These are phyloP conservation scores for Lichtheimia hyalospora DNA, from an alignment of 371 early-diverging fungal species.

Conservation along the genomic window DNA sequence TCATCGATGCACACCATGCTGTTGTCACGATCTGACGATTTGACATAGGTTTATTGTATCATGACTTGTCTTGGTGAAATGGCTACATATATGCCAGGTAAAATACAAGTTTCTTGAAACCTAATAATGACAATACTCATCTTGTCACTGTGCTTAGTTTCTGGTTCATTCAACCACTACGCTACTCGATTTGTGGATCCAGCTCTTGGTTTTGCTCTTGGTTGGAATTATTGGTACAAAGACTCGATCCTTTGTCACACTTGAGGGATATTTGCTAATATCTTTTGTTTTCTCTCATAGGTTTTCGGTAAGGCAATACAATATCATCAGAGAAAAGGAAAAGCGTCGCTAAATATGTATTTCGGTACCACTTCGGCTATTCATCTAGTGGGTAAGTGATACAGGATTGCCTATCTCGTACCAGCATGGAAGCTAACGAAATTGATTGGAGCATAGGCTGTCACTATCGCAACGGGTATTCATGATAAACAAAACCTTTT, in stretches of 20 bases:
- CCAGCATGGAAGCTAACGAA: neutral
- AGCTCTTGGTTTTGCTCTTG: constrained; percentile 79
- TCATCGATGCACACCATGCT: neutral
- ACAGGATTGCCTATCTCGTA: neutral
- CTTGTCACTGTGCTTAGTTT: constrained; percentile 30
- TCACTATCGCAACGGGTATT: constrained; percentile 50
- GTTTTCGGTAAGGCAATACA: constrained; percentile 24
- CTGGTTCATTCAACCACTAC: constrained; percentile 85
- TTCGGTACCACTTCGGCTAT: too few relatives aligned
- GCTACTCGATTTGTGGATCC: constrained; percentile 85
- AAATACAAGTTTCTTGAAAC: neutral
- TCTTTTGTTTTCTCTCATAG: constrained; percentile 6
- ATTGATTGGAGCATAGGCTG: constrained; percentile 48
- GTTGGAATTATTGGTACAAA: constrained; percentile 80
- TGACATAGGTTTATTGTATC: constrained; percentile 58
- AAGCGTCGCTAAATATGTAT: too few relatives aligned
- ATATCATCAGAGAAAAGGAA: too few relatives aligned
- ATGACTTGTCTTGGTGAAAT: constrained; percentile 82
- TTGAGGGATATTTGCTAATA: neutral
- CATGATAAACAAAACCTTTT: neutral
- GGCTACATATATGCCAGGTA: constrained; percentile 76
- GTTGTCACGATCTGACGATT: neutral
- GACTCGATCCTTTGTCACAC: neutral
- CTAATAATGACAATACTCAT: neutral
- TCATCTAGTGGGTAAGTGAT: constrained; percentile 24